Evolutionary conservation across 345 rosid species (phyloP).

Genomic region (Lagerstroemia speciosa): DNA sequence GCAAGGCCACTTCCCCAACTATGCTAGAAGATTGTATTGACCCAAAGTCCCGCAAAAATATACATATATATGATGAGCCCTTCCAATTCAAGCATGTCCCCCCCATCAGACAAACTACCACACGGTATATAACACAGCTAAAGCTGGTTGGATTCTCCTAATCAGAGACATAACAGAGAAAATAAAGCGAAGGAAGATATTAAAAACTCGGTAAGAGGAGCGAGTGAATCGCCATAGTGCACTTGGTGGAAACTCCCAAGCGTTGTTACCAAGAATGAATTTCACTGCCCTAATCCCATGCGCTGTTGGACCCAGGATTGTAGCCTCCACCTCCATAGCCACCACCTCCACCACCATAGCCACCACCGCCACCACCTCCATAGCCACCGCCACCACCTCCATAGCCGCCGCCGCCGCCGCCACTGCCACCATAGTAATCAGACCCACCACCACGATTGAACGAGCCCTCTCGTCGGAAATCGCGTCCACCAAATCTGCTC

Average conservation of each 20-base stretch:
- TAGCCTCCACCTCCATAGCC: slow-evolving; percentile 28
- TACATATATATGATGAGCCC: not conserved
- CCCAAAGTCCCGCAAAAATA: slow-evolving; percentile 3
- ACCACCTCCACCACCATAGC: slow-evolving; percentile 9
- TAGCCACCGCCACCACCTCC: slow-evolving; percentile 30
- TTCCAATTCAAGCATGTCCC: slow-evolving; percentile 14
- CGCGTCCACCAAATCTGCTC: slow-evolving; percentile 87
- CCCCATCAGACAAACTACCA: slow-evolving; percentile 14
- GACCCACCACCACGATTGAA: slow-evolving; percentile 50
- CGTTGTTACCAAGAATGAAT: slow-evolving; percentile 7
- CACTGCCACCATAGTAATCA: slow-evolving; percentile 42
- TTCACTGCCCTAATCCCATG: slow-evolving; percentile 50
- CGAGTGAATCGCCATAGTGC: not conserved
- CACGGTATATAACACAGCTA: slow-evolving; percentile 17
- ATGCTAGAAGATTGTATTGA: slow-evolving; percentile 3
- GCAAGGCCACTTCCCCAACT: not conserved
- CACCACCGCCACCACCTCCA: slow-evolving; percentile 22
- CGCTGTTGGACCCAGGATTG: slow-evolving; percentile 40
- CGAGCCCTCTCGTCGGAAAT: slow-evolving; percentile 64
- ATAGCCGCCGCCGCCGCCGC: slow-evolving; percentile 24
- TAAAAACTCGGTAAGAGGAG: not conserved
- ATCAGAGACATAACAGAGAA: not conserved
- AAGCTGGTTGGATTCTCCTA: slow-evolving; percentile 12
- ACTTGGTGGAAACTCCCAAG: not conserved
- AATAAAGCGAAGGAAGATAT: not conserved